Conservation (phyloP, 1,284 basidiomycete genomes). For the Tilletia walkeri region DNA sequence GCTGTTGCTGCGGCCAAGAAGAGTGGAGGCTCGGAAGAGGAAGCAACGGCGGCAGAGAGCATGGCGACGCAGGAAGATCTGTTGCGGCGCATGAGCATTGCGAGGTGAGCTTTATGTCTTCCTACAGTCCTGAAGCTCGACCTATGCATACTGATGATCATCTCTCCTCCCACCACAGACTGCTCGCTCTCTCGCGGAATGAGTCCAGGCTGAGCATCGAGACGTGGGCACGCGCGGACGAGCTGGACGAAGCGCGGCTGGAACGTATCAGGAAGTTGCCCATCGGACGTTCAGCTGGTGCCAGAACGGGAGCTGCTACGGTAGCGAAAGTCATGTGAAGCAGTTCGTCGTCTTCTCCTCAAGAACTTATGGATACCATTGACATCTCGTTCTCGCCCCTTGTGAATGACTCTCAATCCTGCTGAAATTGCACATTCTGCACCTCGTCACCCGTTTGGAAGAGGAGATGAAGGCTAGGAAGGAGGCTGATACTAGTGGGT, state of each 20-base stretch:
- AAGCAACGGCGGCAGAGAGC: conserved; percentile 16
- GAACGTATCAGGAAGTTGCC: conserved; percentile 1
- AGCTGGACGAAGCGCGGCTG: conserved; percentile 28
- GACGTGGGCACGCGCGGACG: conserved; percentile 33
- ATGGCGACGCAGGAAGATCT: conserved; percentile 39
- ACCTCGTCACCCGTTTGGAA: no score
- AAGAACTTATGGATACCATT: background rate
- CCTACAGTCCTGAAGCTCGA: no score
- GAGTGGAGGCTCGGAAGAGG: conserved; percentile 18
- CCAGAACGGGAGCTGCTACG: background rate
- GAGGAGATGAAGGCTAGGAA: no score
- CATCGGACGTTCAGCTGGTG: background rate
- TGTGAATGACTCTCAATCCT: no score
- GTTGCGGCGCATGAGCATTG: conserved; percentile 37
- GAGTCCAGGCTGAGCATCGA: conserved; percentile 30
- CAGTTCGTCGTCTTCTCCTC: background rate
- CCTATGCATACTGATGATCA: no score
- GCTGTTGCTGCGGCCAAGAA: conserved; percentile 20
- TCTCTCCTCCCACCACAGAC: conserved; percentile 12
- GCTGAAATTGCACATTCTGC: no score
- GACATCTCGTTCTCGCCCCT: no score
- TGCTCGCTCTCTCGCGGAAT: conserved; percentile 36
- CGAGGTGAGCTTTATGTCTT: conserved; percentile 18
- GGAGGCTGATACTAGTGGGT: no score
- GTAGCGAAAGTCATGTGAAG: background rate